phyloP scores from a whole-genome alignment of 1,284 basidiomycete species.

The Schizophyllum commune region DNA sequence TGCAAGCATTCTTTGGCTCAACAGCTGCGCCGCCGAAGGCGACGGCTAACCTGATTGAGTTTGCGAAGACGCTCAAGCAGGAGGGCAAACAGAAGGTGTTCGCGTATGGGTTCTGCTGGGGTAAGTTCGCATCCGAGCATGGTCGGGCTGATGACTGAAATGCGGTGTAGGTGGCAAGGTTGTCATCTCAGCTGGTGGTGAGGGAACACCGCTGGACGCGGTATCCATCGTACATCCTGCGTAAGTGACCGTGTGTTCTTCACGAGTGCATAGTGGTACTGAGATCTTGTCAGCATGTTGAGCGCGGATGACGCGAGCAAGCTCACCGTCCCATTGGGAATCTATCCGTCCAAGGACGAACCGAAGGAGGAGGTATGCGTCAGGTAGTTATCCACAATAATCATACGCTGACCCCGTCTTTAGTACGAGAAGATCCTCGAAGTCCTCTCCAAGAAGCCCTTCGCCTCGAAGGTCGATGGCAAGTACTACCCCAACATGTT shows the following conservation, averaged over 20 bases:
- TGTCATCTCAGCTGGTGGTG: constrained; percentile 27
- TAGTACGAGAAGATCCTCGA: constrained; percentile 48
- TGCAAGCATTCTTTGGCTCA: constrained; percentile 49
- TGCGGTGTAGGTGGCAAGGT: constrained; percentile 42
- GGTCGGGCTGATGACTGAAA: not conserved
- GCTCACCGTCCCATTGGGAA: constrained; percentile 46
- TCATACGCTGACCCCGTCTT: not conserved
- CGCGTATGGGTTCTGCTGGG: constrained; percentile 56
- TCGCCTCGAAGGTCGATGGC: constrained; percentile 45
- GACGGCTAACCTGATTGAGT: constrained; percentile 36
- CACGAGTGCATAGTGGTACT: not conserved
- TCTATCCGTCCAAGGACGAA: constrained; percentile 59
- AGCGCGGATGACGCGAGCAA: constrained; percentile 42
- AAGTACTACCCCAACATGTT: constrained; percentile 52
- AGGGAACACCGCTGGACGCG: constrained; percentile 37
- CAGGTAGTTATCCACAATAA: constrained; percentile 6
- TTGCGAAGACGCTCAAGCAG: constrained; percentile 37
- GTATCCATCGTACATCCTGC: constrained; percentile 50
- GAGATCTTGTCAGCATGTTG: constrained; percentile 38
- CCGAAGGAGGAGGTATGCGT: constrained; percentile 39
- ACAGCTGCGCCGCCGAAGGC: constrained; percentile 37
- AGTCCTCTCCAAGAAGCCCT: constrained; percentile 41
- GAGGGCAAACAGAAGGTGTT: constrained; percentile 41
- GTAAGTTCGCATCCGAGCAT: constrained; percentile 19
- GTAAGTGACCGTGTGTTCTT: constrained; percentile 23